Evolutionary conservation across 2,329 filamentous ascomycete genomes (phyloP).

Genomic region (Claviceps sp.): DNA sequence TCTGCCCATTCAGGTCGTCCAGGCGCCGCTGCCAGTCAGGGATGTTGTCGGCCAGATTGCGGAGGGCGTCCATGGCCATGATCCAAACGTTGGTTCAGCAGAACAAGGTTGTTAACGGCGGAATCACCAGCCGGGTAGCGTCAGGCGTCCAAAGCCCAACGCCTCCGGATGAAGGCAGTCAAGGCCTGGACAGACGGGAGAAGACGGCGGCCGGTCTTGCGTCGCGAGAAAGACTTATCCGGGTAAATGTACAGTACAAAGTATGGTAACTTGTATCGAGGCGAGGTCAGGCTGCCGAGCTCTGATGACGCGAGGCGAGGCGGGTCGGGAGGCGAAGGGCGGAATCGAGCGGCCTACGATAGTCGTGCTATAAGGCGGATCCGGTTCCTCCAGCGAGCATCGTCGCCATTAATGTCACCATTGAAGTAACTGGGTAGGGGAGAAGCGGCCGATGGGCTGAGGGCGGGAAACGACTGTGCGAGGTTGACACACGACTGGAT

Average conservation of each 20-base stretch:
- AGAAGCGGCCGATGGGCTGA: no score
- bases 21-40: conserved; percentile 47
- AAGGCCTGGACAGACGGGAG: neutral
- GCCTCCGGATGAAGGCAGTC: conserved; percentile 2
- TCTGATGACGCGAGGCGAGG: neutral
- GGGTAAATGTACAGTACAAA: neutral
- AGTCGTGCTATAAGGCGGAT: neutral
- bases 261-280: neutral
- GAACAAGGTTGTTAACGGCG: conserved; percentile 16
- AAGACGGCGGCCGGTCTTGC: neutral
- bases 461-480: no score
- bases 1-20: conserved; percentile 46
- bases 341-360: neutral
- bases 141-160: conserved; percentile 20
- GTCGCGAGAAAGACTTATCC: neutral
- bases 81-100: conserved; percentile 16
- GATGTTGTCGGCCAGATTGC: conserved; percentile 38
- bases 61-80: conserved; percentile 42
- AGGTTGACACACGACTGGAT: no score
- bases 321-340: neutral
- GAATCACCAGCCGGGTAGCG: conserved; percentile 12
- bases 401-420: neutral
- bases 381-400: neutral
- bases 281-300: neutral
- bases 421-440: no score